Base-by-base conservation (phyloP, 2,329 filamentous ascomycete genomes). In the Trichoderma polysporum region DNA sequence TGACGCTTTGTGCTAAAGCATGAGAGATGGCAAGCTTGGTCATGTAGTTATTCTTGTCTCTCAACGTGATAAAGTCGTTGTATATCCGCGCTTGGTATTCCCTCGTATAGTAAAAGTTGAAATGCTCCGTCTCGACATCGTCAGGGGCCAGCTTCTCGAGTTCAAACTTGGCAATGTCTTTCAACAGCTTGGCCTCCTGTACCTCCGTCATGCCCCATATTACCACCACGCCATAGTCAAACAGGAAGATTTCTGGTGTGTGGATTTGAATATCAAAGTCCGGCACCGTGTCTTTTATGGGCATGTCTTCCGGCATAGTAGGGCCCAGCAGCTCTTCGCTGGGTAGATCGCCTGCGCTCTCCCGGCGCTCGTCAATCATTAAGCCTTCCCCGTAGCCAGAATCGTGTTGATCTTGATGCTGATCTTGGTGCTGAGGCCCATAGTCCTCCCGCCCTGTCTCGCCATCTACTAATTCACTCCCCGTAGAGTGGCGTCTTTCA, bases 41-140 rank as follows among this genome's bases (percentile, higher is more conserved):
- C 95, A 98, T 98, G 81, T 98, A 97, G 79, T 97, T 97, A 74
- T 90, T 90, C 80, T 97, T 97, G 74, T 98, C 94, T 57, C 94
- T 86, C 68, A 99, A 80, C 2, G 92, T 95, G 79, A 99, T 99
- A 74, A 99, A 99, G 79, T 99, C 95, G 79, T 99, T 99, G 85
- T 99, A 99, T 78, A 99, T 99, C 60, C 95, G 90, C 25, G 95
- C 93, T 80, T 99, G 96, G 77, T 99, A 99, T 76, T 98, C 94
- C 74, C 91, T 88, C 3, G 95, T 98, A 81, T 99, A 98, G 83
- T 99, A 99, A 79, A 98, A 99, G 78, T 99, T 99, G 85, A 99
- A 99, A 75, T 94, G 93, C 79, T 99, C 95, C 54, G 93, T 92
- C 80, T 99, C 94, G 33, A 97, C 90, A 72, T 97, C 93, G 75